phyloP scores from a whole-genome alignment of 2,329 filamentous ascomycete species.

The Penicillium sclerotigenum region DNA sequence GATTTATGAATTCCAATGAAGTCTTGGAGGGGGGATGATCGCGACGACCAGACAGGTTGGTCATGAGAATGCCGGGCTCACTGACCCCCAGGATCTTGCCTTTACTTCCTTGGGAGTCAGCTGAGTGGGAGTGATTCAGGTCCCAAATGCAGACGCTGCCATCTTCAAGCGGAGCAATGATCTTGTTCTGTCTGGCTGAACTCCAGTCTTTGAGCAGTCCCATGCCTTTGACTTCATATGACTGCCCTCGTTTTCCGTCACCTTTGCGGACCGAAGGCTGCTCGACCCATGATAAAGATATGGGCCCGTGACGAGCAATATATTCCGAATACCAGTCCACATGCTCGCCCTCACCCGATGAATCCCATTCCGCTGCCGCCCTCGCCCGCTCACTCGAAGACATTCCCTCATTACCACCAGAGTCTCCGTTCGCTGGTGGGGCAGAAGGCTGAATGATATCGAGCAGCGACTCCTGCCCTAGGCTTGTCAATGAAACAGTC shows the following conservation, averaged over 20 bases:
- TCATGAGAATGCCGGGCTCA: slow-evolving; percentile 62
- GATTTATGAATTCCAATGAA: slow-evolving; percentile 42
- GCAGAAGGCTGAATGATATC: slow-evolving; percentile 33
- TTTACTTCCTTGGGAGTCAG: slow-evolving; percentile 41
- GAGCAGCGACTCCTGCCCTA: slow-evolving; percentile 34
- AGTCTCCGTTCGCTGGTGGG: neutral
- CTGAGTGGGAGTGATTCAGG: slow-evolving; percentile 47
- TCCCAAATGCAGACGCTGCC: slow-evolving; percentile 89
- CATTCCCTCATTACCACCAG: slow-evolving; percentile 3
- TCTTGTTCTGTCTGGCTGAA: slow-evolving; percentile 54
- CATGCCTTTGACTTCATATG: slow-evolving; percentile 68
- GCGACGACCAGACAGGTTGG: slow-evolving; percentile 64
- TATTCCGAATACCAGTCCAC: slow-evolving; percentile 88
- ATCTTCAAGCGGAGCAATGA: slow-evolving; percentile 77
- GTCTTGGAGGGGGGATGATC: slow-evolving; percentile 28
- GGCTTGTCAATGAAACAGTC: slow-evolving; percentile 31
- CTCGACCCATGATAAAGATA: slow-evolving; percentile 75
- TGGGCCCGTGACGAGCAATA: slow-evolving; percentile 72
- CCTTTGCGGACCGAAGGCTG: slow-evolving; percentile 47
- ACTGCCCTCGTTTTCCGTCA: slow-evolving; percentile 37
- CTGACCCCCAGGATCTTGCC: slow-evolving; percentile 63
- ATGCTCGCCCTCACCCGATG: slow-evolving; percentile 66
- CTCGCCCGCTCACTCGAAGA: slow-evolving; percentile 30
- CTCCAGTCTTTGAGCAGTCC: slow-evolving; percentile 61
- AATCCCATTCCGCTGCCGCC: slow-evolving; percentile 72